These are phyloP conservation scores for Byssochlamys sp. DNA, from an alignment of 2,329 filamentous ascomycete genomes.

Conservation along the genomic window DNA sequence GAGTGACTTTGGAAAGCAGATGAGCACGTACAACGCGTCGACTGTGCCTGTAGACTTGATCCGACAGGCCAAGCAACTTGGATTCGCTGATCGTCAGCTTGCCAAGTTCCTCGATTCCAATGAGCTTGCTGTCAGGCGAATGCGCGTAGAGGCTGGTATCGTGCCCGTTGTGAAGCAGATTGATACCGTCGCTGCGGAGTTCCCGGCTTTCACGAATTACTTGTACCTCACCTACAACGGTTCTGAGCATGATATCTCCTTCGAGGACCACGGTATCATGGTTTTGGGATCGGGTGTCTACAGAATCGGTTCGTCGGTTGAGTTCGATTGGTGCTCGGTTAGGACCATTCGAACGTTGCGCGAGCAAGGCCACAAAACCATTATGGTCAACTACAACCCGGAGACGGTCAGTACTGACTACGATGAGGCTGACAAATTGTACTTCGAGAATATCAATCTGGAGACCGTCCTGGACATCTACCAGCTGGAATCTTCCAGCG, in stretches of 20 bases:
- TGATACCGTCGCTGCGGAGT: constrained; percentile 94
- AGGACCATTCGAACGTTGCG: constrained; percentile 84
- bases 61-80: constrained; percentile 79
- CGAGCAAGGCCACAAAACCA: constrained; percentile 75
- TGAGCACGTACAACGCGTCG: constrained; percentile 61
- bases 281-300: constrained; percentile 93
- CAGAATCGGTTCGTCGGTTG: constrained; percentile 91
- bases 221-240: constrained; percentile 94
- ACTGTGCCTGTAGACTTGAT: constrained; percentile 57
- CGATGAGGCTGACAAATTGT: constrained; percentile 85
- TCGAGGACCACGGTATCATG: constrained; percentile 88
- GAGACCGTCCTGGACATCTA: constrained; percentile 92
- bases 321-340: constrained; percentile 99
- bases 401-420: constrained; percentile 87
- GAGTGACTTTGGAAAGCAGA: constrained; percentile 74
- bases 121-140: constrained; percentile 75
- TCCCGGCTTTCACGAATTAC: constrained; percentile 90
- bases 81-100: constrained; percentile 87
- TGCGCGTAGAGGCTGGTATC: constrained; percentile 77
- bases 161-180: constrained; percentile 93
- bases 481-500: constrained; percentile 69
- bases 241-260: constrained; percentile 69
- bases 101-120: constrained; percentile 92
- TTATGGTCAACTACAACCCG: constrained; percentile 93
- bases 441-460: constrained; percentile 90